A percentile compares a stretch with the other conserved stretches of the same genome.
Conservation (phyloP, 2,329 filamentous ascomycete species). For the Neofusicoccum sp. region DNA sequence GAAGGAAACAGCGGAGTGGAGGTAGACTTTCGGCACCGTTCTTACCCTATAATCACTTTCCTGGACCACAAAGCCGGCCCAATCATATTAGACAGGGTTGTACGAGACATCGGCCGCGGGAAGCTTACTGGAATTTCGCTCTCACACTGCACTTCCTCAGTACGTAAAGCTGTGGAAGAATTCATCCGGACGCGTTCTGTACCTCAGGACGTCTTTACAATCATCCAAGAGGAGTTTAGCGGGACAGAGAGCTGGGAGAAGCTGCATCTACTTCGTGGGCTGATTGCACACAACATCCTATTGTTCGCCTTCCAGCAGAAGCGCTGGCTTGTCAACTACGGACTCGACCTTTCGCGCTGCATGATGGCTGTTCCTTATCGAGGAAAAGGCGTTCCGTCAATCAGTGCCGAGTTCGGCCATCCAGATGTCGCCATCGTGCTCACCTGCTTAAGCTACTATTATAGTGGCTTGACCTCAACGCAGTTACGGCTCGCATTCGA, state of each 20-base stretch:
- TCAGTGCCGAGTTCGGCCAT: conserved; percentile 65
- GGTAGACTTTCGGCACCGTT: conserved; percentile 61
- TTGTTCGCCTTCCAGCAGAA: conserved; percentile 56
- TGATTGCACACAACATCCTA: conserved; percentile 58
- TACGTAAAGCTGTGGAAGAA: conserved; percentile 51
- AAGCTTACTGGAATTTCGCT: neutral
- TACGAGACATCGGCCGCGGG: conserved; percentile 57
- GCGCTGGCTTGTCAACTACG: conserved; percentile 65
- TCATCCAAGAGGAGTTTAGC: conserved; percentile 32
- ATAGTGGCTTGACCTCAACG: conserved; percentile 54
- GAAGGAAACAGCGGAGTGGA: conserved; percentile 66
- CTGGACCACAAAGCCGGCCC: conserved; percentile 30
- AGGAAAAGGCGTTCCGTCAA: conserved; percentile 63
- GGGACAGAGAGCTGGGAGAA: neutral
- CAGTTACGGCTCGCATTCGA: conserved; percentile 51
- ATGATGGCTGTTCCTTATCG: conserved; percentile 59
- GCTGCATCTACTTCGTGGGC: conserved; percentile 53
- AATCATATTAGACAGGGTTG: conserved; percentile 44
- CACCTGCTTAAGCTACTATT: conserved; percentile 67
- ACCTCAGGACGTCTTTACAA: conserved; percentile 52
- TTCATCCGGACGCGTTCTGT: conserved; percentile 53
- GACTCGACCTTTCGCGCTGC: conserved; percentile 44
- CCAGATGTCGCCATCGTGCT: conserved; percentile 65
- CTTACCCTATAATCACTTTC: conserved; percentile 40
- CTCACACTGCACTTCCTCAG: neutral